Evolutionary conservation across 2,329 filamentous ascomycete genomes (phyloP).

Genomic region (Pyrenochaeta sp.): DNA sequence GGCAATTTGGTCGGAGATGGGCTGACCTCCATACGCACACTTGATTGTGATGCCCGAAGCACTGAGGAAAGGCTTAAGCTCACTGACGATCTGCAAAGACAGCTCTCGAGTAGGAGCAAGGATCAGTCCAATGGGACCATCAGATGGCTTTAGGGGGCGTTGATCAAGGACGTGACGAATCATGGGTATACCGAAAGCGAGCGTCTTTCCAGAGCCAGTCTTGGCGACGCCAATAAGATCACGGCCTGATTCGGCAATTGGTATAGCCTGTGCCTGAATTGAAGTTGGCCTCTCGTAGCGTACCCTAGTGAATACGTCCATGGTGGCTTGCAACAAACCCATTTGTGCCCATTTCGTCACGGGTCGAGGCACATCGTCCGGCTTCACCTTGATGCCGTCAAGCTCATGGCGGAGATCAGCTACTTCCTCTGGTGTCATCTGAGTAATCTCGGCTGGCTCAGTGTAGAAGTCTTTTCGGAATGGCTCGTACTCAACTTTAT

Average conservation of each 20-base stretch:
- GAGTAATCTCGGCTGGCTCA: conserved; percentile 82
- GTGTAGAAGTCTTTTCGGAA: conserved; percentile 96
- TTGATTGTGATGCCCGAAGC: conserved; percentile 84
- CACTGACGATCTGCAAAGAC: conserved; percentile 90
- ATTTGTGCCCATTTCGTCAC: conserved; percentile 98
- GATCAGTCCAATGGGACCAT: conserved; percentile 87
- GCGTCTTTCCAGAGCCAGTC: conserved; percentile 96
- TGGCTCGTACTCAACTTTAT: conserved; percentile 82
- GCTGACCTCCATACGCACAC: conserved; percentile 92
- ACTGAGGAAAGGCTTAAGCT: conserved; percentile 94
- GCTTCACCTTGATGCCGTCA: conserved; percentile 87
- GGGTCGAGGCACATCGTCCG: conserved; percentile 85
- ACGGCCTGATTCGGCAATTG: conserved; percentile 92
- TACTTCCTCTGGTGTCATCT: conserved; percentile 86
- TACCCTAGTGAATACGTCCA: conserved; percentile 83
- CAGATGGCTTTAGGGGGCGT: conserved; percentile 77
- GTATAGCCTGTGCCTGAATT: conserved; percentile 94
- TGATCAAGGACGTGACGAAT: conserved; percentile 98
- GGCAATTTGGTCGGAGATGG: conserved; percentile 97
- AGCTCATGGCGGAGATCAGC: conserved; percentile 83
- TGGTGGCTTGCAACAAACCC: conserved; percentile 83
- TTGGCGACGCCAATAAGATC: conserved; percentile 97
- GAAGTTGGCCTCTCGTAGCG: conserved; percentile 90
- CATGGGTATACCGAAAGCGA: conserved; percentile 95
- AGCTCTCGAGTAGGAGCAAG: conserved; percentile 95